Evolutionary conservation across 2,329 filamentous ascomycete genomes (phyloP).

Genomic region (Karstenula rhodostoma): DNA sequence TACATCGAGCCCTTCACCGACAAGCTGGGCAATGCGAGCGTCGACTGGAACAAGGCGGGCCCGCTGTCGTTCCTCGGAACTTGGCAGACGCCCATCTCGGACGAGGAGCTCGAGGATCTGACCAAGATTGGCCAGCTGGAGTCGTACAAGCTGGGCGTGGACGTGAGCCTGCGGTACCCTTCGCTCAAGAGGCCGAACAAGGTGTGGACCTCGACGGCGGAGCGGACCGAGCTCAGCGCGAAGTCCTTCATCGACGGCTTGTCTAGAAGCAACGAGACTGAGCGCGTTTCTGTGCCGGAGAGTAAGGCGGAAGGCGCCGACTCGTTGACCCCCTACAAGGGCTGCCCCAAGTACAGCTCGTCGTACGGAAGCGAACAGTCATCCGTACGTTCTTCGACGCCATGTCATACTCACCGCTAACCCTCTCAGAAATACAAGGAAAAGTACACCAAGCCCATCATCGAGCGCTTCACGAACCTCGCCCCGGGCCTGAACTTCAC

Average conservation of each 20-base stretch:
- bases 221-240: conserved; percentile 67
- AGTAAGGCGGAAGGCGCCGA: conserved; percentile 66
- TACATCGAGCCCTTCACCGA: conserved; percentile 61
- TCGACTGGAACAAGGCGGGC: conserved; percentile 66
- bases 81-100: conserved; percentile 65
- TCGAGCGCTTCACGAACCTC: conserved; percentile 62
- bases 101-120: conserved; percentile 66
- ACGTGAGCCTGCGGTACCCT: conserved; percentile 67
- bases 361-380: conserved; percentile 66
- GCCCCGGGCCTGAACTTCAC: conserved; percentile 70
- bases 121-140: conserved; percentile 69
- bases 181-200: conserved; percentile 61
- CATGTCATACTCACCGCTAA: conserved; percentile 11
- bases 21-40: conserved; percentile 67
- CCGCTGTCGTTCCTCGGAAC: conserved; percentile 63
- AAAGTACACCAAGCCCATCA: conserved; percentile 67
- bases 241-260: conserved; percentile 66
- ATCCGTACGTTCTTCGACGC: conserved; percentile 31
- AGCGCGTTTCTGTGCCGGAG: conserved; percentile 65
- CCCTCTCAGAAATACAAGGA: conserved; percentile 55
- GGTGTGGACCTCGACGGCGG: conserved; percentile 70
- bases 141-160: conserved; percentile 66
- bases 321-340: conserved; percentile 69
- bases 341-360: conserved; percentile 69
- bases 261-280: conserved; percentile 61